phyloP scores from a whole-genome alignment of 2,329 filamentous ascomycete species.

The Botrytis deweyae region DNA sequence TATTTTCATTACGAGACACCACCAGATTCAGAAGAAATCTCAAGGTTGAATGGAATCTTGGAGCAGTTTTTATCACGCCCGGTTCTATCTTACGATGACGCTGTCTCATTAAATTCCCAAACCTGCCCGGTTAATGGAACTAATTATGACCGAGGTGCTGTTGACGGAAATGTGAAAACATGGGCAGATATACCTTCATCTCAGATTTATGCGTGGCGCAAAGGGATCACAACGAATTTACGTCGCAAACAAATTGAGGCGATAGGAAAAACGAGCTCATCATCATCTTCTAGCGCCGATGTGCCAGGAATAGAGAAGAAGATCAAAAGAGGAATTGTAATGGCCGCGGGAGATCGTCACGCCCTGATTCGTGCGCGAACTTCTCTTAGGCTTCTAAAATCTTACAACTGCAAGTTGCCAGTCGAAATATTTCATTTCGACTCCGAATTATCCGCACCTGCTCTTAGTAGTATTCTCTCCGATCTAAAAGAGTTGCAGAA shows the following conservation, averaged over 20 bases:
- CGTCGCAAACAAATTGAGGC: slow-evolving; percentile 11
- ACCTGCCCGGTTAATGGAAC: slow-evolving; percentile 26
- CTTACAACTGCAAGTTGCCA: slow-evolving; percentile 30
- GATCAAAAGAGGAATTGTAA: slow-evolving; percentile 28
- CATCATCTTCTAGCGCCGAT: background rate
- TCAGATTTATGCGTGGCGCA: slow-evolving; percentile 26
- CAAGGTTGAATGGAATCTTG: slow-evolving; percentile 11
- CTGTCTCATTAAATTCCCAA: slow-evolving; percentile 23
- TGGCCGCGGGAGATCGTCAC: slow-evolving; percentile 28
- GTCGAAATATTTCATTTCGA: slow-evolving; percentile 31
- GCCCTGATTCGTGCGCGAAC: slow-evolving; percentile 27
- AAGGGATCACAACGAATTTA: slow-evolving; percentile 24
- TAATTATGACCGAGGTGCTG: slow-evolving; percentile 25
- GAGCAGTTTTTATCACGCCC: slow-evolving; percentile 21
- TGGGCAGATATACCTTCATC: slow-evolving; percentile 26
- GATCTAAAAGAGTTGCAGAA: background rate
- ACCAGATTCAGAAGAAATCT: background rate
- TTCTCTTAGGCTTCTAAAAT: slow-evolving; percentile 26
- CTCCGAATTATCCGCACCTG: slow-evolving; percentile 22
- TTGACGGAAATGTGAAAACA: slow-evolving; percentile 22
- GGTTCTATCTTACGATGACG: slow-evolving; percentile 24
- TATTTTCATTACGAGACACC: slow-evolving; percentile 11
- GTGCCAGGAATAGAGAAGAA: background rate
- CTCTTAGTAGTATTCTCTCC: background rate
- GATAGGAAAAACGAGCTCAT: slow-evolving; percentile 10